phyloP scores from a whole-genome alignment of 2,329 filamentous ascomycete genomes.

The Diaporthe humulicola region DNA sequence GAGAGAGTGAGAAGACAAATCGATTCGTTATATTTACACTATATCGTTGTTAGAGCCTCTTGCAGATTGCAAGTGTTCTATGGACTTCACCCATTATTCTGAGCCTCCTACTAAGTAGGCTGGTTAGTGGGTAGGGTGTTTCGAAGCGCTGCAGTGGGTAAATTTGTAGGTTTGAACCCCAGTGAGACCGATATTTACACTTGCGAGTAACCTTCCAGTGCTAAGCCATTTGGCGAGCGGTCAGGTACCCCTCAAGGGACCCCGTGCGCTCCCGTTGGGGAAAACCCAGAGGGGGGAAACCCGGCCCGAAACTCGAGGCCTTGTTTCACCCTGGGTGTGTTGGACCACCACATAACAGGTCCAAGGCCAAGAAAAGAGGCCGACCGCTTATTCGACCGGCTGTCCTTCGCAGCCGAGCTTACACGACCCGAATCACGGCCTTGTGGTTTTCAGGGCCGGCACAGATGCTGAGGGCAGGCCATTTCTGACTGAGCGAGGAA shows the following conservation, averaged over 20 bases:
- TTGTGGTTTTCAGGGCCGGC: not conserved
- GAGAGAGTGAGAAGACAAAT: not conserved
- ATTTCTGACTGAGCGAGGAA: not conserved
- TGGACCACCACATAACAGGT: not conserved
- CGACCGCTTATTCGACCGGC: not conserved
- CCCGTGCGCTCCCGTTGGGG: too few species aligned
- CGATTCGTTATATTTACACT: not conserved
- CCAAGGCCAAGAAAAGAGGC: not conserved
- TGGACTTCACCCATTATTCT: too few species aligned
- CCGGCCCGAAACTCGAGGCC: constrained; percentile 1
- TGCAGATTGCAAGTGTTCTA: not conserved
- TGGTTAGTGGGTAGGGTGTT: too few species aligned
- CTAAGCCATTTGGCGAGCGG: too few species aligned
- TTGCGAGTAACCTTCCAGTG: too few species aligned
- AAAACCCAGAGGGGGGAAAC: too few species aligned
- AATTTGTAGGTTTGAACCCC: too few species aligned
- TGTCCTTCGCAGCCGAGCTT: not conserved
- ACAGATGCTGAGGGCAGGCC: not conserved
- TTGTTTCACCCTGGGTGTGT: constrained; percentile 31
- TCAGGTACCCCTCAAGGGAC: too few species aligned
- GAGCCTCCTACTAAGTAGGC: too few species aligned
- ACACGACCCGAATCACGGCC: not conserved
- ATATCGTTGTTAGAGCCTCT: not conserved
- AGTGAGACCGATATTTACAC: too few species aligned
- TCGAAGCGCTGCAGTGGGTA: too few species aligned